Evolutionary conservation across 2,329 filamentous ascomycete genomes (phyloP), one percentile per base, ranked within the genome.

Genomic region (Rachicladosporium sp.): DNA sequence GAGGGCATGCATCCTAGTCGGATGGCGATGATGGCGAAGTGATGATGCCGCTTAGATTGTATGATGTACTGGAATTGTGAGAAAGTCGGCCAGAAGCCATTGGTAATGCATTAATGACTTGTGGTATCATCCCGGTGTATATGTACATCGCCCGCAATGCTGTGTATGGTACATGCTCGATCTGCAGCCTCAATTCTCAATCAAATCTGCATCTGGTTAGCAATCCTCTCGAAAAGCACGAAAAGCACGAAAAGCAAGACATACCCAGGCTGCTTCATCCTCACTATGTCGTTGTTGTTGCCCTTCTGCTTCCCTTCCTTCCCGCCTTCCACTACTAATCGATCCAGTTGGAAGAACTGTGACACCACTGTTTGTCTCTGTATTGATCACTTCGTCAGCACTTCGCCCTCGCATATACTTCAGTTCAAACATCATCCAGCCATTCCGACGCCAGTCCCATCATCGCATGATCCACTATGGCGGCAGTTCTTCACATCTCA

Each of bases 321-420:
- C 43, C 84, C 81, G 11, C 83, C 83, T 64, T 98, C 91, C 0
- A 98, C 84, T 10, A 98, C 91, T 63, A 98, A 73, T 56, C 78
- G 74, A 58, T 96, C 88, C 46, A 93, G 63, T 65, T 95, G 83
- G 67, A 85, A 96, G 66, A 96, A 96, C 59, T 93, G 84, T 59
- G 87, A 93, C 56, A 98, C 77, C 37, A 91, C 74, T 8, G 89
- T 93, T 81, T 96, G 91, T 59, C 91, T 80, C 91, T 96, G 67
- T 53, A 44, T 23, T 27, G 10, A n/a, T 32, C 7, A 19, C 37
- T 9, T 27, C 12, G 58, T 73, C 46, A 73, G 63, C 53, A 34
- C 29, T 9, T 30, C 19, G 12, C 10, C 15, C 29, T 33, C 13
- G 10, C 7, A 8, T 8, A 6, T 9, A 10, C 27, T 11, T 10